phyloP scores from a whole-genome alignment of 176 grass and related monocot genomes.

The Musa beccarii region DNA sequence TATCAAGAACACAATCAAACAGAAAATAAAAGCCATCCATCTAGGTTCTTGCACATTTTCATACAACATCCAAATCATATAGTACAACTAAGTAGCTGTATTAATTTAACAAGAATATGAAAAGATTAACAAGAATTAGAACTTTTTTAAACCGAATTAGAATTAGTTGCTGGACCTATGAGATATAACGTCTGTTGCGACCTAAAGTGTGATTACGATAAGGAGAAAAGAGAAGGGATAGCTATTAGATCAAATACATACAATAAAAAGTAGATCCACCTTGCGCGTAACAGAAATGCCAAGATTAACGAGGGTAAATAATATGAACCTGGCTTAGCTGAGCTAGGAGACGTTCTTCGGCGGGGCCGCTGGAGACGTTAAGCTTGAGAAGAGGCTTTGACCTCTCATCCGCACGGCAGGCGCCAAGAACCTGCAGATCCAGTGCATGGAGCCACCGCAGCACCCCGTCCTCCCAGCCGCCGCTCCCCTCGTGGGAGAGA shows the following conservation, averaged over 20 bases:
- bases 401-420: conserved; percentile 80
- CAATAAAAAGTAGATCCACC: background rate
- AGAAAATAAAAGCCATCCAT: background rate
- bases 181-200: no score
- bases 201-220: background rate
- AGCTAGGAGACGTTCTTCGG: conserved; percentile 62
- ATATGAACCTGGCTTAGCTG: conserved; percentile 58
- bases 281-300: background rate
- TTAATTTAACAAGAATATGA: no score
- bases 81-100: background rate
- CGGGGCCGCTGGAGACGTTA: conserved; percentile 44
- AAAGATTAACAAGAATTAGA: no score
- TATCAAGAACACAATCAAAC: background rate
- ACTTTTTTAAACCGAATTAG: no score
- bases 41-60: background rate
- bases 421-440: conserved; percentile 59
- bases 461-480: background rate
- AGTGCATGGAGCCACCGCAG: conserved; percentile 32
- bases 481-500: background rate
- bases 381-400: conserved; percentile 48
- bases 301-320: background rate
- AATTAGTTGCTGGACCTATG: no score
- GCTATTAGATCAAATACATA: background rate
- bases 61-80: background rate
- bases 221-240: background rate